Conservation (phyloP, 257 asterid genomes). For the Paraleonurus japonicus region DNA sequence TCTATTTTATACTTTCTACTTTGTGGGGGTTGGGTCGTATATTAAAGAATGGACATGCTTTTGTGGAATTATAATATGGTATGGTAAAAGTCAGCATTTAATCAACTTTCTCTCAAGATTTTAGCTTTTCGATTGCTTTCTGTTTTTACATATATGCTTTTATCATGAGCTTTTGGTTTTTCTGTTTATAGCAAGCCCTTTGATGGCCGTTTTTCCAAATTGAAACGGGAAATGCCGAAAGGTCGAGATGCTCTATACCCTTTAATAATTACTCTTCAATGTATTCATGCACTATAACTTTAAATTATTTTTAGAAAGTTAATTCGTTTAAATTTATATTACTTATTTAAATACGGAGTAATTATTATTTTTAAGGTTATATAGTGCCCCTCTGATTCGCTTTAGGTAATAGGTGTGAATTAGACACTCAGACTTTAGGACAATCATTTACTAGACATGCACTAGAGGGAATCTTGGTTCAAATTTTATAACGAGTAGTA, state of each 20-base stretch:
- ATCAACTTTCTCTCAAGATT: conserved; percentile 12
- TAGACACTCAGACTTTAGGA: too few species aligned
- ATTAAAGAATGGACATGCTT: neutral
- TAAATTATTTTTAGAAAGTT: neutral
- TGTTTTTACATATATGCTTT: conserved; percentile 19
- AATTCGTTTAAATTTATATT: neutral
- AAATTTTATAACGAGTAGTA: too few species aligned
- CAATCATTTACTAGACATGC: too few species aligned
- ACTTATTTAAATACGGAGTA: too few species aligned
- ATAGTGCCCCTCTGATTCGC: neutral
- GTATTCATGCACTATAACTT: neutral
- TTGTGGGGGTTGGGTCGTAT: neutral
- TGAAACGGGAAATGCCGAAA: conserved; percentile 17
- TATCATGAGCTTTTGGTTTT: conserved; percentile 13
- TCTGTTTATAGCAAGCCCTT: conserved; percentile 27
- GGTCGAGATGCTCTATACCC: conserved; percentile 9
- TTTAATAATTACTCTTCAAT: conserved; percentile 6
- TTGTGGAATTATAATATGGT: neutral
- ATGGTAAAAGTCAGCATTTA: conserved; percentile 19
- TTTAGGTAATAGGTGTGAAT: too few species aligned
- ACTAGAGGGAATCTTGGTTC: too few species aligned
- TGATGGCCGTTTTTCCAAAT: conserved; percentile 13
- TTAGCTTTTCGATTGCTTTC: conserved; percentile 27
- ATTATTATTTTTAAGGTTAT: too few species aligned
- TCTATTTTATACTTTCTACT: neutral